Base-by-base conservation (phyloP, 305 asterid genomes). In the Fraxinus paxiana region DNA sequence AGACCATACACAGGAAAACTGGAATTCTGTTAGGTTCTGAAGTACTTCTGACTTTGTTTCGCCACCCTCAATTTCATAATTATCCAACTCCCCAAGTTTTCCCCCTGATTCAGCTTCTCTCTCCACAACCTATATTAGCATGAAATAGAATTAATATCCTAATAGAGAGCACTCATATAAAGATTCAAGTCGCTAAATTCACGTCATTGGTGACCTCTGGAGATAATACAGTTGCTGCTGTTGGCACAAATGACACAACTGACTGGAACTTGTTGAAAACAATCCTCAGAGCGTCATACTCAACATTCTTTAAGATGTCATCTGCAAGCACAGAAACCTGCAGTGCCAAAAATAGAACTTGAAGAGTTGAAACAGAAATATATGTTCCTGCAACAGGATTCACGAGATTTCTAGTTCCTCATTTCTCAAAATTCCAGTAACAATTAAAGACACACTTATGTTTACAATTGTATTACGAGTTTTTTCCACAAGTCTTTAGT, bases 251-350 rank as follows among this genome's bases (percentile, higher is more conserved):
- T 20, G 79, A 28, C 31, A 88, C 89, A 33, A 87, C 89, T 3
- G 90, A 87, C 0, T 87, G 88, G 88, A 90, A 90, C 84, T 90
- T 96, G 88, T 96, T 94, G 87, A 61, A 96, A 80, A 92, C 97
- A 82, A 94, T 79, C 89, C 99, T 92, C 75, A 96, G 54, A 15
- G 97, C 98, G 73, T 96, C 99, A 83, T 73, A 96, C 76, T 96
- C 98, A 0, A 96, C 97, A 82, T 92, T 92, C 91, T 94, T 94
- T 82, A 94, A 85, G 88, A 96, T 92, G 82, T 94, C 98, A 88
- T 96, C 98, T 38, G 98, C 99, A 84, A 96, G 77, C 91, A 92
- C 95, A 76, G 99, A 90, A 85, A 96, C 97, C 99, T 94, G 89
- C 85, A 85, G 83, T 37, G 48, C 73, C 79, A 84, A 46, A 76